Conservation (phyloP, 2,329 filamentous ascomycete species). For the Neopestalotiopsis sp. region DNA sequence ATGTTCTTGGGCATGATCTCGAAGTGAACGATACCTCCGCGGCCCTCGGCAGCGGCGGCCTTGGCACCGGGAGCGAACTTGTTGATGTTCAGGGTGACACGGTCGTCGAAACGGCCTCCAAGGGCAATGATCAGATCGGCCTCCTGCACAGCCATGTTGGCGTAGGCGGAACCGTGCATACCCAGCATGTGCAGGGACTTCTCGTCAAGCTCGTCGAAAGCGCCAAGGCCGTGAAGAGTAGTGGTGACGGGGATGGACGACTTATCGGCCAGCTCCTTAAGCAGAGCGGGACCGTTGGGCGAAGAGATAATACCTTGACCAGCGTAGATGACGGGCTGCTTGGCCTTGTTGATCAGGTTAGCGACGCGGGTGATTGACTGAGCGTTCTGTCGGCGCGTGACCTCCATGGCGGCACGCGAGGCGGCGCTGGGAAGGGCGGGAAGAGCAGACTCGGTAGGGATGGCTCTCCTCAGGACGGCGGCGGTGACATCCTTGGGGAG, state of each 20-base stretch:
- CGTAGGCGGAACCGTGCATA: slow-evolving; percentile 97
- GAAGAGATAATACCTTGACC: slow-evolving; percentile 86
- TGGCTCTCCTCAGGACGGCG: slow-evolving; percentile 80
- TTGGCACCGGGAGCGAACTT: slow-evolving; percentile 92
- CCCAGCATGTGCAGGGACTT: slow-evolving; percentile 98
- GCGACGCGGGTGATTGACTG: slow-evolving; percentile 79
- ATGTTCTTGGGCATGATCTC: slow-evolving; percentile 99
- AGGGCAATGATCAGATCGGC: slow-evolving; percentile 95
- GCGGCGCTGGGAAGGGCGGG: slow-evolving; percentile 87
- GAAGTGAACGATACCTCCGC: slow-evolving; percentile 95
- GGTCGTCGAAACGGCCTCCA: slow-evolving; percentile 93
- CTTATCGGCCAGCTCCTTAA: slow-evolving; percentile 90
- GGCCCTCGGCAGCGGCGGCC: slow-evolving; percentile 80
- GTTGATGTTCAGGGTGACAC: slow-evolving; percentile 80
- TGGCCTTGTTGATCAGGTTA: slow-evolving; percentile 81
- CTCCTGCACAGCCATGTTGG: slow-evolving; percentile 98
- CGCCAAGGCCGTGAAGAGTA: slow-evolving; percentile 91
- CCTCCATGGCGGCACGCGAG: slow-evolving; percentile 77
- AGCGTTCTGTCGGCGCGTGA: slow-evolving; percentile 75
- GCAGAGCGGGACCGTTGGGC: slow-evolving; percentile 77
- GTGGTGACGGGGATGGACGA: slow-evolving; percentile 92
- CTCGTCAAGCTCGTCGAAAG: slow-evolving; percentile 89
- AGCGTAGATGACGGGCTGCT: slow-evolving; percentile 95
- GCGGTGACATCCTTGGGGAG: slow-evolving; percentile 96
- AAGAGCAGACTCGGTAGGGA: slow-evolving; percentile 76